Base-by-base conservation (phyloP, 169 alveolate species). In the Pseudocohnilembus persalinus region DNA sequence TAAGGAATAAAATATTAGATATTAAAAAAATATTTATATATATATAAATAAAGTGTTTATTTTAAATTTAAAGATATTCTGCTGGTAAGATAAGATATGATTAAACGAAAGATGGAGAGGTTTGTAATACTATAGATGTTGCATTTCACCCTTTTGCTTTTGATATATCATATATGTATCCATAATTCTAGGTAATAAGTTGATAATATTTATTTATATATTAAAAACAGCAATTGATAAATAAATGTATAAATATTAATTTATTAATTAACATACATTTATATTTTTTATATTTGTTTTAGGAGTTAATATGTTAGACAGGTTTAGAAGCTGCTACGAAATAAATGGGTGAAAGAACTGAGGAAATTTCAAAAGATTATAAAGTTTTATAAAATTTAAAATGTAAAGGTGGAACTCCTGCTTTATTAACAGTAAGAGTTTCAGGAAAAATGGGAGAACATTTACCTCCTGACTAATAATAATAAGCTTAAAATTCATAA, bases 381-480 rank as follows among this genome's bases (percentile, higher is more conserved):
- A 93, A 90, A 76, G 89, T 93, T 1, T 35, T 93, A 74, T 88
- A 89, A 79, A 87, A 93, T 33, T 64, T 91, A 88, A 86, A 85
- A 78, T 93, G 96, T 81, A 93, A 93, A 81, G 96, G 96, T 34
- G 93, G 92, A 20, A 83, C 78, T 26, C 96, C 96, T 20, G 93
- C 92, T 0, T 80, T 89, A 0, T 65, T 93, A 27, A 83, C 94
- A 20, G 86, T 90, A 1, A 93, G 89, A 73, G 82, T 87, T 1
- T 87, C 68, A 31, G 84, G 84, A 79, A 79, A 28, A 28, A 34
- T 27, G 0, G 82, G 82, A 33, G 72, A 33, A 26, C 65, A 77
- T 27, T 28, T 33, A 32, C 30, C 34, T 77, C 29, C 4, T 31
- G 33, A 31, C 73, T 73, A 79, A 85, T 83, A 83, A 64, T 73